A percentile compares a stretch with the other conserved stretches of the same genome.
Evolutionary conservation across 2,329 filamentous ascomycete species (phyloP).

Genomic region (Alternaria ventricosa): DNA sequence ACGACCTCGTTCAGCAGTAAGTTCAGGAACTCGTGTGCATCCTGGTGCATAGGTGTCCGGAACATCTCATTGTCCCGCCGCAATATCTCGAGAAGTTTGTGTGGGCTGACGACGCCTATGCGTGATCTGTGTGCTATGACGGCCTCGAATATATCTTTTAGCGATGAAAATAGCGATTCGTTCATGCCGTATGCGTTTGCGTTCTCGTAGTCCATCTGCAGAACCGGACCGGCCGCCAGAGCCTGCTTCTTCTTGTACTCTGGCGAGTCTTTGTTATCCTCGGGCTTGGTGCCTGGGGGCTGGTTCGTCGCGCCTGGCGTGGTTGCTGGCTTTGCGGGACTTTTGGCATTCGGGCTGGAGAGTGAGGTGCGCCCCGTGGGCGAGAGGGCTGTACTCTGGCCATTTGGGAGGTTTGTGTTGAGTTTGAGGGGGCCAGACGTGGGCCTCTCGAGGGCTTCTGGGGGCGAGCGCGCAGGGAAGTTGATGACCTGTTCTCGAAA

Average conservation of each 20-base stretch:
- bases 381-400: conserved; percentile 55
- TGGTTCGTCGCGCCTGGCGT: conserved; percentile 60
- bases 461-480: conserved; percentile 77
- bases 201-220: conserved; percentile 85
- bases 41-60: conserved; percentile 94
- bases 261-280: conserved; percentile 92
- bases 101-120: conserved; percentile 88
- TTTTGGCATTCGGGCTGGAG: conserved; percentile 40
- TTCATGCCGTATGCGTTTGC: conserved; percentile 85
- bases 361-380: conserved; percentile 58
- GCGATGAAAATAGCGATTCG: conserved; percentile 89
- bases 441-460: conserved; percentile 70
- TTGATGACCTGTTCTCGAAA: conserved; percentile 95
- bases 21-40: conserved; percentile 96
- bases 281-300: conserved; percentile 70
- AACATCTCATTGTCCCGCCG: conserved; percentile 98
- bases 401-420: conserved; percentile 50
- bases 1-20: conserved; percentile 96
- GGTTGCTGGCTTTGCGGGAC: conserved; percentile 46
- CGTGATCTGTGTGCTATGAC: conserved; percentile 81
- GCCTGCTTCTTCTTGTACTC: conserved; percentile 99
- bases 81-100: conserved; percentile 91
- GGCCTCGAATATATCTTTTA: conserved; percentile 96
- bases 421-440: conserved; percentile 46
- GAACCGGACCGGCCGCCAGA: conserved; percentile 82